Conservation (phyloP, 331 rosid species). For the Phaseolus coccineus region DNA sequence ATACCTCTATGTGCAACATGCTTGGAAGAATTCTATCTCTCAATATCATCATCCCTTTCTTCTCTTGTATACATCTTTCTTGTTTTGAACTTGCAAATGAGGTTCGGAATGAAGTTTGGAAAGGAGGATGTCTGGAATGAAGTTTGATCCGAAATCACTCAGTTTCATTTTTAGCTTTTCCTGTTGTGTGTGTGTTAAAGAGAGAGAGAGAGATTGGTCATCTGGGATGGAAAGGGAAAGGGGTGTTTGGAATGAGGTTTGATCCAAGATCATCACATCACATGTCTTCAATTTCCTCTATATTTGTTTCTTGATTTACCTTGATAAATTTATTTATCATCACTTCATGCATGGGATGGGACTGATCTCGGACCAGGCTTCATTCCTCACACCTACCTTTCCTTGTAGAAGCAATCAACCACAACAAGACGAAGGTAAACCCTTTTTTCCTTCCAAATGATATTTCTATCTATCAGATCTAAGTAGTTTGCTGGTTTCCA, state of each 20-base stretch:
- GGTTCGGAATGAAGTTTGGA: not conserved
- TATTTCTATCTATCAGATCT: constrained; percentile 36
- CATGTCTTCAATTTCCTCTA: not conserved
- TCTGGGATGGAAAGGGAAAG: constrained; percentile 50
- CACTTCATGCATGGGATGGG: constrained; percentile 37
- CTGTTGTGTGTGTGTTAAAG: constrained; percentile 15
- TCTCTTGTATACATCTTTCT: not conserved
- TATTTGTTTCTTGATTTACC: not conserved
- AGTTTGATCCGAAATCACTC: constrained; percentile 68
- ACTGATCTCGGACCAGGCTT: constrained; percentile 92
- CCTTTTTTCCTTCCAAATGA: constrained; percentile 1
- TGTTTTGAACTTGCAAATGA: constrained; percentile 12
- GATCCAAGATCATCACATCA: constrained; percentile 57
- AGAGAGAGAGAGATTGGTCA: constrained; percentile 36
- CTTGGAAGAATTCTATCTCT: not conserved
- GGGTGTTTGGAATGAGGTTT: constrained; percentile 69
- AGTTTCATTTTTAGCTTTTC: constrained; percentile 13
- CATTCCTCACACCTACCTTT: constrained; percentile 78
- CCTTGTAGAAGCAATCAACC: constrained; percentile 39
- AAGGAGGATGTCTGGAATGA: constrained; percentile 64
- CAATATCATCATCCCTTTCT: not conserved
- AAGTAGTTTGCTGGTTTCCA: not conserved
- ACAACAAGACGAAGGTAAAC: constrained; percentile 40
- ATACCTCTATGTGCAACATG: not conserved
- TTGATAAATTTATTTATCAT: not conserved